These are phyloP conservation scores for Solanum lignicaule DNA, from an alignment of 257 asterid species.

Conservation along the genomic window DNA sequence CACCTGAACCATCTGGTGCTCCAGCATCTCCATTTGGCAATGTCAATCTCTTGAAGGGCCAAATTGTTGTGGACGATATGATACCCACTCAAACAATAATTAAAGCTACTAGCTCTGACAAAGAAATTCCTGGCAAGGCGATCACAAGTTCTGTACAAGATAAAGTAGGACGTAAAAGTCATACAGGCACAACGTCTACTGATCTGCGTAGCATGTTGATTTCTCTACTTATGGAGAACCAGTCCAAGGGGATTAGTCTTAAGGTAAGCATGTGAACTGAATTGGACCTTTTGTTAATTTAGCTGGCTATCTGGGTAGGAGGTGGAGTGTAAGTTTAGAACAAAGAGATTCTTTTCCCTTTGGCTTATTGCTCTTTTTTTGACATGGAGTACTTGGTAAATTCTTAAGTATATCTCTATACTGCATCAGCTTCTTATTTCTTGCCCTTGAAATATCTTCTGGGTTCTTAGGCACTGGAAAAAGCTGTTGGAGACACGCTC, in stretches of 20 bases:
- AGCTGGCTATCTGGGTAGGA: constrained; percentile 2
- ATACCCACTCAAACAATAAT: constrained; percentile 26
- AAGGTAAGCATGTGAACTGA: constrained; percentile 38
- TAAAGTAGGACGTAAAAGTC: constrained; percentile 32
- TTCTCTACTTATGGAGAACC: constrained; percentile 63
- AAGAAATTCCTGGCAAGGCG: constrained; percentile 38
- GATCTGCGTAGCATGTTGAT: constrained; percentile 61
- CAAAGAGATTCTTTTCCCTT: not conserved
- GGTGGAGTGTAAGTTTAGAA: not conserved
- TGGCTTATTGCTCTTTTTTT: not conserved
- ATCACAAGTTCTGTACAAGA: constrained; percentile 28
- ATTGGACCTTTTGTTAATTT: constrained; percentile 4
- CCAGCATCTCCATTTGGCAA: constrained; percentile 43
- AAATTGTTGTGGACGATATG: constrained; percentile 25
- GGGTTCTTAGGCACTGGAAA: constrained; percentile 66
- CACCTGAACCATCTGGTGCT: constrained; percentile 47
- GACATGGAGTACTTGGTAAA: not conserved
- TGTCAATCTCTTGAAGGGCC: constrained; percentile 46
- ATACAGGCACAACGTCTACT: constrained; percentile 31
- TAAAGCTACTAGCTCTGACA: constrained; percentile 44
- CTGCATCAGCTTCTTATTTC: not conserved
- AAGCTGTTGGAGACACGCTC: constrained; percentile 69
- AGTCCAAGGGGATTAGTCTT: constrained; percentile 70
- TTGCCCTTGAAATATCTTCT: constrained; percentile 1
- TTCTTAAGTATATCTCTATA: not conserved